Evolutionary conservation across 1,284 basidiomycete species (phyloP), one percentile per base, ranked within the genome.

Genomic region (Limonomyces culmigenus): DNA sequence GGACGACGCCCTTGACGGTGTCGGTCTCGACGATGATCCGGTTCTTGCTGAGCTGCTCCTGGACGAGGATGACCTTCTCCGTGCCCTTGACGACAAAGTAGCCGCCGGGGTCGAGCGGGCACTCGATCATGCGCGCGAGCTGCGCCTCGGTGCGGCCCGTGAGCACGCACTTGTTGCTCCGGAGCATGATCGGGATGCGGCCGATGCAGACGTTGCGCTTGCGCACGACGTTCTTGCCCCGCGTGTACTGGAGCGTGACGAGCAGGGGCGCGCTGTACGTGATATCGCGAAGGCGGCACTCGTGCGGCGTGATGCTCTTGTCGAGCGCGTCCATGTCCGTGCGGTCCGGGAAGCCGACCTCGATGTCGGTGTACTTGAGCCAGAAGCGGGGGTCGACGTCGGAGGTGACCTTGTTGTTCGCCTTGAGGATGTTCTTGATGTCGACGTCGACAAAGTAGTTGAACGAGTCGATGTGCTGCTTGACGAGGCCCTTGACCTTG

Each of bases 31-130:
- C 93, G 43, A 99, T 95, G 52, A 99, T 98, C 40, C 95, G 75
- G 59, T 99, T 99, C 65, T 98, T 99, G 66, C 87, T 92, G 49
- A 99, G 62, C 59, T 98, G 95, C 55, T 99, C 96, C 56, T 99
- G 95, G 2, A 98, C 93, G 40, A 99, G 67, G 45, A 99, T 98
- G 49, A 99, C 95, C 63, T 99, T 99, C 59, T 99, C 95, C 14
- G 96, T 98, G 11, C 95, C 95, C 56, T 95, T 97, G 36, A 98
- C 93, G 39, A 99, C 85, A 58, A 99, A 99, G 56, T 98, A 98
- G 5, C 95, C 95, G 15, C 95, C 95, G 2, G 95, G 95, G 59
- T 99, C 96, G 40, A 98, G 64, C 0, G 95, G 95, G 52, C 95
- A 99, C 56, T 99, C 95, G 20, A 74, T 80, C 86, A 97, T 92